Percentiles rank a stretch among this genome's conserved stretches.
These are phyloP conservation scores for Pichia exigua DNA, from an alignment of 805 yeast species.

Conservation along the genomic window DNA sequence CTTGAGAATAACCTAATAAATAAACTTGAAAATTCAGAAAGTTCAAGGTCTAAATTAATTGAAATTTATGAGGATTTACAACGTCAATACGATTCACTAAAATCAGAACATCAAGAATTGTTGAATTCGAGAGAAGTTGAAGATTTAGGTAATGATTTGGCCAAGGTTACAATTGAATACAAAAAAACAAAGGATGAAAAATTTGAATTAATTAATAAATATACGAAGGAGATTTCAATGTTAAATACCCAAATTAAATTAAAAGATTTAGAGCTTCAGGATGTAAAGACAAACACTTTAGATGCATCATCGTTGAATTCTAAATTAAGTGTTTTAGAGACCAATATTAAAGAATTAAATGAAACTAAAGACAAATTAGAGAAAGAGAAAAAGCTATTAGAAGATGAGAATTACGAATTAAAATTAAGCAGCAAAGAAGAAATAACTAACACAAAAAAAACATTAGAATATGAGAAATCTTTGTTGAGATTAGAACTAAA, in stretches of 20 bases:
- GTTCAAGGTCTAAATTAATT: slow-evolving; percentile 30
- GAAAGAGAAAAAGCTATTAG: background rate
- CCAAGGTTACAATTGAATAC: slow-evolving; percentile 30
- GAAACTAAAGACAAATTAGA: background rate
- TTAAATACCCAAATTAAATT: slow-evolving; percentile 12
- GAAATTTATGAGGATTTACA: slow-evolving; percentile 30
- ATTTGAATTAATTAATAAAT: slow-evolving; percentile 16
- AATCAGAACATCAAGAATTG: slow-evolving; percentile 5
- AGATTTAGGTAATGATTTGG: slow-evolving; percentile 32
- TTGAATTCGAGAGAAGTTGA: slow-evolving; percentile 14
- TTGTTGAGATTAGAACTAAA: slow-evolving; percentile 8
- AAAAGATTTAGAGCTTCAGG: slow-evolving; percentile 9
- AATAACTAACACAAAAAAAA: slow-evolving; percentile 14
- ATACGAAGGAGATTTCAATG: slow-evolving; percentile 7
- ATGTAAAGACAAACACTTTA: background rate
- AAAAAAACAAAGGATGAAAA: slow-evolving; percentile 22
- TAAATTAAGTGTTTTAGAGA: slow-evolving; percentile 1
- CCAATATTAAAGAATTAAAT: background rate
- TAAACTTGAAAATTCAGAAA: slow-evolving; percentile 31
- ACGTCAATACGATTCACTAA: slow-evolving; percentile 15
- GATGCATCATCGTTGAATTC: background rate
- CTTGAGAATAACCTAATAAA: slow-evolving; percentile 26
- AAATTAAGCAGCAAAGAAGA: slow-evolving; percentile 4
- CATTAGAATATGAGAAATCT: background rate
- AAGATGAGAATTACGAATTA: slow-evolving; percentile 1